Evolutionary conservation across 2,329 filamentous ascomycete species (phyloP).

Genomic region (Didymella pomorum): DNA sequence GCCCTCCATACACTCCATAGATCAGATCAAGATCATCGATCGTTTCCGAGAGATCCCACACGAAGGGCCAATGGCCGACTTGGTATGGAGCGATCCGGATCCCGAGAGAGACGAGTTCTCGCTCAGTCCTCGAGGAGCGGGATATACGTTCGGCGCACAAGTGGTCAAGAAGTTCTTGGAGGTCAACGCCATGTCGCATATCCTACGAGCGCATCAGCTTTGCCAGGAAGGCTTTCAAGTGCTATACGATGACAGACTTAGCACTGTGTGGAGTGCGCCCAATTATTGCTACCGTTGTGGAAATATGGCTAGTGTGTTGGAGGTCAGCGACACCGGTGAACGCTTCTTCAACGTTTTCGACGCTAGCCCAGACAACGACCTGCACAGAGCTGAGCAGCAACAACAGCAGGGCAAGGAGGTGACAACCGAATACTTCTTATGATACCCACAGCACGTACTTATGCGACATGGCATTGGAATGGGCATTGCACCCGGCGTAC

Average conservation of each 20-base stretch:
- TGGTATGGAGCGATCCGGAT: conserved; percentile 98
- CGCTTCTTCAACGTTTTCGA: conserved; percentile 98
- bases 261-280: conserved; percentile 87
- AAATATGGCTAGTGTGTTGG: conserved; percentile 95
- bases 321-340: conserved; percentile 92
- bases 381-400: conserved; percentile 82
- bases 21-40: conserved; percentile 99
- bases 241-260: conserved; percentile 91
- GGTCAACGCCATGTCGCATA: conserved; percentile 97
- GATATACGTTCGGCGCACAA: conserved; percentile 96
- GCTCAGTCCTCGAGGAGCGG: conserved; percentile 88
- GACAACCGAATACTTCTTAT: conserved; percentile 73
- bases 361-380: conserved; percentile 93
- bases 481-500: conserved; percentile 29
- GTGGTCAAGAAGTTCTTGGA: conserved; percentile 98
- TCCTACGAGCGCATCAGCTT: conserved; percentile 95
- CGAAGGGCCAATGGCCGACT: conserved; percentile 98
- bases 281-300: conserved; percentile 94
- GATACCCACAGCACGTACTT: conserved; percentile 49
- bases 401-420: conserved; percentile 76
- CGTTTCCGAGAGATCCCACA: conserved; percentile 98
- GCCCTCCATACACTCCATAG: conserved; percentile 89
- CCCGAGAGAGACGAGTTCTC: conserved; percentile 98
- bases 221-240: conserved; percentile 99
- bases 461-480: conserved; percentile 19